phyloP scores from a whole-genome alignment of 129 eudicot species.

The Tanacetum coccineum region DNA sequence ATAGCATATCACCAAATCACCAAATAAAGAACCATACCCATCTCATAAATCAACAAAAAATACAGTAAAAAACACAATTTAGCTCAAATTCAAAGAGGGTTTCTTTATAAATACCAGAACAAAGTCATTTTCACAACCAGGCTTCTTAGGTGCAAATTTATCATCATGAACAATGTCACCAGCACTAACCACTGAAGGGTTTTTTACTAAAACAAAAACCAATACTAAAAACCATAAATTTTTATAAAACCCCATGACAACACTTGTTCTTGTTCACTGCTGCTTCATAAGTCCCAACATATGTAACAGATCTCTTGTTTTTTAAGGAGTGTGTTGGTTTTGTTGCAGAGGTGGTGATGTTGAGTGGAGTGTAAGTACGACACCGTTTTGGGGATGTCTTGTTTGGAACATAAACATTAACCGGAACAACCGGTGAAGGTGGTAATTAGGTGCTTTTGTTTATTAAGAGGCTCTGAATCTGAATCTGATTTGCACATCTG shows the following conservation, averaged over 20 bases:
- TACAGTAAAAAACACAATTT: background rate
- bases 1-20: no score
- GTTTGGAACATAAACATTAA: no score
- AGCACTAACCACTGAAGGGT: slow-evolving; percentile 46
- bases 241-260: slow-evolving; percentile 25
- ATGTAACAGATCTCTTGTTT: no score
- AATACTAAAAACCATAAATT: slow-evolving; percentile 25
- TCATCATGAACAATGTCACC: slow-evolving; percentile 86
- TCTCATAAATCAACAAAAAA: background rate
- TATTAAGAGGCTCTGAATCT: no score
- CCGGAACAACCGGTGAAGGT: no score
- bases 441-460: no score
- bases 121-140: slow-evolving; percentile 86
- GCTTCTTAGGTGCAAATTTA: slow-evolving; percentile 71
- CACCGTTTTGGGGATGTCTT: no score
- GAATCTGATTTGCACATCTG: no score
- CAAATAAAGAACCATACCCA: slow-evolving; percentile 6
- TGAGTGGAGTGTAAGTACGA: no score
- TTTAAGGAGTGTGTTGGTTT: no score
- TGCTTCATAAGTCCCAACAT: background rate
- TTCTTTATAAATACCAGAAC: slow-evolving; percentile 48
- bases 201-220: slow-evolving; percentile 25
- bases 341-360: no score
- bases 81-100: background rate
- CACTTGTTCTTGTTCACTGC: slow-evolving; percentile 7